phyloP scores from a whole-genome alignment of 345 rosid genomes.

The Eucalyptus sp. region DNA sequence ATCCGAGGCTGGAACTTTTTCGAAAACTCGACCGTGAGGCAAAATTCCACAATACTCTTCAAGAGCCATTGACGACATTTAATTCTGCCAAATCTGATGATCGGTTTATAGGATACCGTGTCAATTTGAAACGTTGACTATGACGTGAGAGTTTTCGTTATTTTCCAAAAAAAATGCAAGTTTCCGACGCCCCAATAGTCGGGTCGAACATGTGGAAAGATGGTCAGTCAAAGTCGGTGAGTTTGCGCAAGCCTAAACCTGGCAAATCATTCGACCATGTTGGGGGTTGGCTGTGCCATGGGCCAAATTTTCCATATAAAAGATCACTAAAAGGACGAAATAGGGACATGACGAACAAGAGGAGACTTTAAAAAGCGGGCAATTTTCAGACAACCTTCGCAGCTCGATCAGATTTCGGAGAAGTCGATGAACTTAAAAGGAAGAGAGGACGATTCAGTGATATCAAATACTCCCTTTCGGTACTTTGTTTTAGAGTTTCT shows the following conservation, averaged over 20 bases:
- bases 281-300: neutral
- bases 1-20: accelerated
- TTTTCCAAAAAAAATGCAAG: neutral
- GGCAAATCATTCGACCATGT: neutral
- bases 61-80: neutral
- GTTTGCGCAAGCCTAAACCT: neutral
- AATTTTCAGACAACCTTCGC: neutral
- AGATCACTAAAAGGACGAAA: neutral
- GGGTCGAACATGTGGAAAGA: neutral
- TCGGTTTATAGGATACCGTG: neutral
- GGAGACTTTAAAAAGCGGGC: neutral
- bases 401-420: neutral
- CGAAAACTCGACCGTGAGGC: neutral
- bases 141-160: neutral
- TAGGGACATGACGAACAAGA: neutral
- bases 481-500: neutral
- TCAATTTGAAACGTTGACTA: neutral
- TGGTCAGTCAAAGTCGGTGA: neutral
- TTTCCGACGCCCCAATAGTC: conserved; percentile 2
- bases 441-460: neutral
- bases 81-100: neutral
- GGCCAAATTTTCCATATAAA: neutral
- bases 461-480: neutral
- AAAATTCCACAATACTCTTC: accelerated
- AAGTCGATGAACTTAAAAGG: neutral